Base-by-base conservation (phyloP, 768 basidiomycete species). In the Leccinum variicolor region DNA sequence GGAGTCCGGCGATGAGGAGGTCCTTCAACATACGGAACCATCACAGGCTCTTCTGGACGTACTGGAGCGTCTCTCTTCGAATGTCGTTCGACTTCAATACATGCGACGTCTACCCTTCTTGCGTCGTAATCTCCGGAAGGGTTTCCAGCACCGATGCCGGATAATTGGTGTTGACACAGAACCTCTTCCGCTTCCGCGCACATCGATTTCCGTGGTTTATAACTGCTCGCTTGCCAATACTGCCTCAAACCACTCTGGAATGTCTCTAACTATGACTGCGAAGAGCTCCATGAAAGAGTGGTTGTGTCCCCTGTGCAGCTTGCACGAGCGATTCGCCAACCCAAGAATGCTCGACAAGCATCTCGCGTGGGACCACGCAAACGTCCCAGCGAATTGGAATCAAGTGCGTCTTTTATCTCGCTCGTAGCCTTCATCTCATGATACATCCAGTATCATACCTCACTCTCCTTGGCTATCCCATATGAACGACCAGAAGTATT, bases 271-370 rank as follows among this genome's bases (percentile, higher is more conserved):
- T 31, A 56, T 25, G 46, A 55, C 25, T 9, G 56, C 62, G 28
- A 66, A 59, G 36, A 69, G 71, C 14, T 63, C 55, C 10, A 70
- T 78, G 66, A 59, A 58, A 19, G 61, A 69, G 2, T 83, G 80
- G 76, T 41, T 68, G 41, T 87, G 85, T 61, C 84, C 85, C 0
- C 61, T 86, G n/a, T 87, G 85, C 62, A 73, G 75, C 34, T 54
- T 82, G 10, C 75, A 82, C 50, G 73, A 70, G 23, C 57, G 57
- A 0, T 82, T 87, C 47, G 50, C 61, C 8, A 80, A 77, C 23
- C 71, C 66, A 13, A 73, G 64, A 26, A 76, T 80, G 74, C 68
- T 87, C 1, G 64, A 64, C 26, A 74, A 64, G n/a, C 85, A 87
- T 63, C 58, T 87, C 23, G 55, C 64, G 8, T 76, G 76, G 71